Evolutionary conservation across 352 stramenopile genomes (phyloP), one percentile per base, ranked within the genome.

Genomic region (Globisporangium canariense): DNA sequence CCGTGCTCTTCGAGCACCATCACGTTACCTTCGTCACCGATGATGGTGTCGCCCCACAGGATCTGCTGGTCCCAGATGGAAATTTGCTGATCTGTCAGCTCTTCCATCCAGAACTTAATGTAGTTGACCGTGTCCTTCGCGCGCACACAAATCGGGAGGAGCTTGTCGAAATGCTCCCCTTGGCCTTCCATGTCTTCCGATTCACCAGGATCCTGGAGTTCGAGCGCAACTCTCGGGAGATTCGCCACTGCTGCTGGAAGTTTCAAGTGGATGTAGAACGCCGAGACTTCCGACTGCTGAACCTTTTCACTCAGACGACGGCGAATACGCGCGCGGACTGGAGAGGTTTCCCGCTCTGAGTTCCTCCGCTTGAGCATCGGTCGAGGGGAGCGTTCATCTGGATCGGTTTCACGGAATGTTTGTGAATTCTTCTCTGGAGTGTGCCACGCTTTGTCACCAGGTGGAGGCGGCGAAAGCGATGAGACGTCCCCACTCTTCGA

Each of bases 51-150:
- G 45, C 80, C 74, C 84, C 84, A 93, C 30, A 81, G 86, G 18
- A 93, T 75, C 49, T 93, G 84, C 59, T 93, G 84, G 43, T 93
- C 84, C 81, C 81, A 93, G 47, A 90, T 82, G 7, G 84, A 91
- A 30, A 93, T 67, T 38, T 91, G 83, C 60, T 93, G 81, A 38
- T 90, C 84, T 14, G 82, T 88, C 4, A 93, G 63, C 51, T 90
- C 84, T 69, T 93, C 84, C 75, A 93, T 88, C 77, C 79, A 91
- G 57, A 89, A 78, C 56, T 93, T 93, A 51, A 93, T 89, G 58
- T 88, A 90, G 70, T 91, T 93, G 40, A 93, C 71, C 2, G 82
- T 91, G 54, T 91, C 71, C 18, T 80, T 72, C 13, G 84, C 75
- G 30, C 79, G 77, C 1, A 93, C 81, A 28, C 76, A 77, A 30